Evolutionary conservation across 169 alveolate genomes (phyloP), one percentile per base, ranked within the genome.

Genomic region (Eimeria sp.): DNA sequence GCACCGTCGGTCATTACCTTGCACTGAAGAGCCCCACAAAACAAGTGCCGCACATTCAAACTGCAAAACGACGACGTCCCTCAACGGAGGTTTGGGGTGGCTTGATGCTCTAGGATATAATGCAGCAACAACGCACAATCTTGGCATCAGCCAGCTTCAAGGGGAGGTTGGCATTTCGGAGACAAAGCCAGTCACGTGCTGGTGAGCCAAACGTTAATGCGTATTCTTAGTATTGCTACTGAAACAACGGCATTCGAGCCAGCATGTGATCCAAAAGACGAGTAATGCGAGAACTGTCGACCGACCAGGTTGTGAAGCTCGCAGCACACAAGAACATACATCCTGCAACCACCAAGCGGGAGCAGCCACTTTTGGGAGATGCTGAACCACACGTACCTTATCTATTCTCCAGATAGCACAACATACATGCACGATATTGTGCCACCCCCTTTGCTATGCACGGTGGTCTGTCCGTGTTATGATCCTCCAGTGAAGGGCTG

Each of bases 291-390:
- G 11, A 13, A 70, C 25, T 3, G 22, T 40, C 27, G 83, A 4
- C 83, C 27, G 2, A 72, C 51, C 18, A 72, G 1, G 7, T 5
- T 73, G 83, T 30, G 54, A 40, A 40, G 5, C 51, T 16, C 54
- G 83, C 54, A 73, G 22, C 83, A 40, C 83, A 73, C 30, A n/a
- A 73, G 14, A 34, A 16, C 83, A 73, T 73, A 73, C 83, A 40
- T 73, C 83, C 83, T 73, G 83, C 83, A 73, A 18, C 16, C 83
- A 73, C 13, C 13, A 13, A 40, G 34, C 80, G 3, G 83, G 10
- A 73, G 14, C 2, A 73, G 34, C 54, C 54, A 18, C 51, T 16
- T 22, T 5, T 34, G 82, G 82, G 54, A 13, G 13, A 5, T 72
- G 49, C 51, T 40, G 54, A 30, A 30, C 27, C 27, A 27, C 54